Evolutionary conservation across 768 basidiomycete genomes (phyloP).

Genomic region (Kondoa subrosea): DNA sequence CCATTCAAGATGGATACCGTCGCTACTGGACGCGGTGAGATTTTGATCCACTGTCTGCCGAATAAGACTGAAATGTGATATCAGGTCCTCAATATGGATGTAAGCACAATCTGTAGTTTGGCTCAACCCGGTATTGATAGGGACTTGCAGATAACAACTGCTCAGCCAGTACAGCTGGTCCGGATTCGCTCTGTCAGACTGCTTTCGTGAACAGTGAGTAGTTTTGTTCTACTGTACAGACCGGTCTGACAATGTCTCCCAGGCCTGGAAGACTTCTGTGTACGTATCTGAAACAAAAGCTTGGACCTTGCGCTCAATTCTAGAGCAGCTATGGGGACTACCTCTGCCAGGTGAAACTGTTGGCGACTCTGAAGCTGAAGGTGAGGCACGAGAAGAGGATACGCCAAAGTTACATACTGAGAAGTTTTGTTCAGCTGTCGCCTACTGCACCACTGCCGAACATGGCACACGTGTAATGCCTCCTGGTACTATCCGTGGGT

Average conservation of each 20-base stretch:
- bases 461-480: slow-evolving; percentile 57
- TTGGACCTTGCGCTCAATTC: no score
- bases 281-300: slow-evolving; percentile 6
- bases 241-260: no score
- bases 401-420: no score
- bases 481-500: slow-evolving; percentile 40
- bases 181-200: slow-evolving; percentile 21
- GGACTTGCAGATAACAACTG: not conserved
- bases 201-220: slow-evolving; percentile 20
- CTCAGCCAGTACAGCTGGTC: slow-evolving; percentile 16
- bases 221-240: no score
- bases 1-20: not conserved
- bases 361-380: slow-evolving; percentile 5
- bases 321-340: not conserved
- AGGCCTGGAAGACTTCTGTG: not conserved
- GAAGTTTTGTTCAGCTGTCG: no score
- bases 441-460: slow-evolving; percentile 31
- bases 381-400: no score
- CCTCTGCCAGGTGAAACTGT: not conserved
- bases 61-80: no score
- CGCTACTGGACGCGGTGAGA: no score
- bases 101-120: no score
- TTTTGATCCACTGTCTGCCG: no score
- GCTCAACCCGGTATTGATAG: not conserved
- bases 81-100: not conserved